Conservation (phyloP, 805 yeast genomes). For the Pichia kluyveri region DNA sequence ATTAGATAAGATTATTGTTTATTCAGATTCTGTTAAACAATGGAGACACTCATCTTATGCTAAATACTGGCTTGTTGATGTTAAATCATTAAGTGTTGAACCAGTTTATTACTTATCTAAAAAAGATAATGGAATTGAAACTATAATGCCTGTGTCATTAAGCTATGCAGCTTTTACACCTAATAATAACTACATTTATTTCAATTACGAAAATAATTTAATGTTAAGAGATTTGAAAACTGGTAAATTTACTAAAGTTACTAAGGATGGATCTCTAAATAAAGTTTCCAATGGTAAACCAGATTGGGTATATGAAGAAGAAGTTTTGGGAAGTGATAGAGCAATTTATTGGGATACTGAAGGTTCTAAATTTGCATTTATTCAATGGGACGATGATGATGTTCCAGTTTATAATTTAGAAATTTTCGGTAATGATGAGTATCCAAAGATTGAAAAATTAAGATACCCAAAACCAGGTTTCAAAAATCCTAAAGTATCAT, state of each 20-base stretch:
- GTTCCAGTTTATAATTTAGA: conserved; percentile 48
- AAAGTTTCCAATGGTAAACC: conserved; percentile 58
- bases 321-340: conserved; percentile 48
- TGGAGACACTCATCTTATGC: conserved; percentile 68
- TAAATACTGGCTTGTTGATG: conserved; percentile 53
- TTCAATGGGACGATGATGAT: conserved; percentile 48
- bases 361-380: conserved; percentile 45
- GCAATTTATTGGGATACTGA: conserved; percentile 72
- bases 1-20: conserved; percentile 42
- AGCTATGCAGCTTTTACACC: conserved; percentile 62
- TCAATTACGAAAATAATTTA: conserved; percentile 47
- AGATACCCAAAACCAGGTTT: conserved; percentile 73
- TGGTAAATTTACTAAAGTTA: conserved; percentile 26
- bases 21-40: conserved; percentile 38
- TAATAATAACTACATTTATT: conserved; percentile 43
- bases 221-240: conserved; percentile 34
- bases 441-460: conserved; percentile 38
- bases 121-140: conserved; percentile 21
- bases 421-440: conserved; percentile 35
- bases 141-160: conserved; percentile 11
- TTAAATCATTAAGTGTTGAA: conserved; percentile 22
- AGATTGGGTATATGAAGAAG: conserved; percentile 85
- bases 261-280: conserved; percentile 40
- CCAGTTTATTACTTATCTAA: conserved; percentile 17
- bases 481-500: conserved; percentile 44